Conservation (phyloP, 108 stramenopile genomes). For the Fragilaria radians region DNA sequence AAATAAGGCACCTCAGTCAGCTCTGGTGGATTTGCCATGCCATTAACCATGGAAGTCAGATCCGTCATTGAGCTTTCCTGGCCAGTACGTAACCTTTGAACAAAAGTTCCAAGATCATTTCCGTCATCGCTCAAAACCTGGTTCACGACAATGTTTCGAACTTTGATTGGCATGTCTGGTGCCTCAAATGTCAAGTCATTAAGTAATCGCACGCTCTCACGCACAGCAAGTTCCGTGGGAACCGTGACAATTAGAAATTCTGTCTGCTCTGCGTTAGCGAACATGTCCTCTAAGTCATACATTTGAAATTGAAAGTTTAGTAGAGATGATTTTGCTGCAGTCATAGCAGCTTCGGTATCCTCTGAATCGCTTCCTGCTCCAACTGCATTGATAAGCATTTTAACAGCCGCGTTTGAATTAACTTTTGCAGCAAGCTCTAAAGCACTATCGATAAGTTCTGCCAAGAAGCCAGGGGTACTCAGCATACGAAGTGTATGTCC, state of each 20-base stretch:
- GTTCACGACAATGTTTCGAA: conserved; percentile 79
- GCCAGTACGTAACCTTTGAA: conserved; percentile 22
- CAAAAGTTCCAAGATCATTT: conserved; percentile 30
- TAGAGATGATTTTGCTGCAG: conserved; percentile 61
- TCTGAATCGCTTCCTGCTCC: conserved; percentile 29
- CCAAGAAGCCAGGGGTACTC: conserved; percentile 63
- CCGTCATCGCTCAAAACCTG: conserved; percentile 72
- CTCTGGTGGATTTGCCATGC: conserved; percentile 28
- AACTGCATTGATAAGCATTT: conserved; percentile 40
- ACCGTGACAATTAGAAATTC: conserved; percentile 92
- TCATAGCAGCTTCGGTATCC: conserved; percentile 55
- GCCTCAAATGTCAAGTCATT: conserved; percentile 84
- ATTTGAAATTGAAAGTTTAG: conserved; percentile 80
- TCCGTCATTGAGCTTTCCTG: conserved; percentile 35
- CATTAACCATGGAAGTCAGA: conserved; percentile 18
- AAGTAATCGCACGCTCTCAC: conserved; percentile 76
- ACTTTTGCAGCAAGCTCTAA: conserved; percentile 58
- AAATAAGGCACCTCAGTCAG: conserved; percentile 59
- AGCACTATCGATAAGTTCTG: conserved; percentile 74
- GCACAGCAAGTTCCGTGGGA: conserved; percentile 79
- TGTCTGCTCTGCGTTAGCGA: conserved; percentile 70
- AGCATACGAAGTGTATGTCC: conserved; percentile 95
- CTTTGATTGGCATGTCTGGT: conserved; percentile 82
- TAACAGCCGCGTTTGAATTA: conserved; percentile 64
- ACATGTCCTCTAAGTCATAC: conserved; percentile 86